Evolutionary conservation across 352 stramenopile genomes (phyloP), one percentile per base, ranked within the genome.

Genomic region (Phytophthora fragariae): DNA sequence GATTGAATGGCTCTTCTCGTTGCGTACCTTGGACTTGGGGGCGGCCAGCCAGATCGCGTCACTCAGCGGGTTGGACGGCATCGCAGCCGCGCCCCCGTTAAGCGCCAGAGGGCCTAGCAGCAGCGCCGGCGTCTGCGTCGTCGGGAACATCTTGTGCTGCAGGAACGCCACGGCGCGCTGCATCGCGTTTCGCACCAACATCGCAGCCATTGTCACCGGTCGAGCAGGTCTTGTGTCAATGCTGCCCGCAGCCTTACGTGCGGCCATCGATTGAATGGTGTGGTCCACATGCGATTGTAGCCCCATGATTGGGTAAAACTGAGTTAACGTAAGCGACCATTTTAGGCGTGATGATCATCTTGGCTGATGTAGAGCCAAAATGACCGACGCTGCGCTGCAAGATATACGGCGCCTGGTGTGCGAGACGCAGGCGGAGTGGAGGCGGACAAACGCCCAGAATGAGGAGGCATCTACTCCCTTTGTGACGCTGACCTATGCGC

Each of bases 401-500:
- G 39, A 71, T 19, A 67, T 89, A 57, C 64, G 62, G 41, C 62
- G 68, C 5, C 62, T 74, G 14, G 70, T 88, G n/a, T 70, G 59
- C 50, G 62, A 61, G 29, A 79, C 74, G 33, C 69, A 76, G 24
- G 60, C 77, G 19, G 65, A 19, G 12, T 81, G 75, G 79, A 63
- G 60, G 19, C 55, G 27, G 2, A 24, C 41, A 39, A 53, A 41
- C n/a, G 55, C 10, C 19, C n/a, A 65, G 11, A 29, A 66, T 7
- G 39, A 60, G 1, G 14, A 47, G 2, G 8, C 46, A 0, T 27
- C 15, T 21, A 50, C 78, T 49, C 85, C 88, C 3, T 86, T 89
- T 31, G 67, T 97, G 47, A 97, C 92, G 44, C 72, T 97, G 17
- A 96, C 91, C 11, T 98, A 97, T 62, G 92, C 92, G 46, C 92